Conservation (phyloP, 2,329 filamentous ascomycete species). For the Aureobasidium zeae region DNA sequence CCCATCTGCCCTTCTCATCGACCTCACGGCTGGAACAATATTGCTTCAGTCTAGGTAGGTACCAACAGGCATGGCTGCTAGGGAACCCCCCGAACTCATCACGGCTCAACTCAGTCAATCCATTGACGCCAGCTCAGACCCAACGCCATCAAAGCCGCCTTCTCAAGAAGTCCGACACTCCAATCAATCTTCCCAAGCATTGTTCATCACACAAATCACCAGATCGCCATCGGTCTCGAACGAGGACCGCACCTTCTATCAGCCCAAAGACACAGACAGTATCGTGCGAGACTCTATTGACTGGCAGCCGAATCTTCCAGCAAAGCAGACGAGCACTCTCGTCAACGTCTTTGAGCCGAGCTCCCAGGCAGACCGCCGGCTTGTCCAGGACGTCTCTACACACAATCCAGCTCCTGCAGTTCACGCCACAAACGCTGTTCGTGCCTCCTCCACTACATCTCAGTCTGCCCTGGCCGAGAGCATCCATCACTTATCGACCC, state of each 20-base stretch:
- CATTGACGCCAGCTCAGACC: neutral
- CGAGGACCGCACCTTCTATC: neutral
- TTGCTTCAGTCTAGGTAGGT: no score
- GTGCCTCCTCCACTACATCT: no score
- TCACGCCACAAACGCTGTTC: no score
- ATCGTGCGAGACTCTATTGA: conserved; percentile 5
- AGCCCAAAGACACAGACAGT: neutral
- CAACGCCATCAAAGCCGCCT: conserved; percentile 1
- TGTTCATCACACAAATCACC: neutral
- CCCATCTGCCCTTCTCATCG: no score
- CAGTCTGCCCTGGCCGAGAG: neutral
- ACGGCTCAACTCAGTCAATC: neutral
- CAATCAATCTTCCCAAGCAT: no score
- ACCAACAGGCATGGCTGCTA: no score
- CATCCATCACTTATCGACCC: neutral
- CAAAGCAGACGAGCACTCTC: neutral
- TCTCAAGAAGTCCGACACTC: neutral
- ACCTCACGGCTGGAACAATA: no score
- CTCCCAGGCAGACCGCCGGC: neutral
- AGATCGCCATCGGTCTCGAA: neutral
- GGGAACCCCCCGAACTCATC: neutral
- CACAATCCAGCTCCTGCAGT: no score
- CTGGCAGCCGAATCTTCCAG: neutral
- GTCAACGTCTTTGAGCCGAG: neutral
- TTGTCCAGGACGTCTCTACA: no score